Evolutionary conservation across 192 early-diverging fungal genomes (phyloP), one percentile per base, ranked within the genome.

Genomic region (Linnemannia exigua): DNA sequence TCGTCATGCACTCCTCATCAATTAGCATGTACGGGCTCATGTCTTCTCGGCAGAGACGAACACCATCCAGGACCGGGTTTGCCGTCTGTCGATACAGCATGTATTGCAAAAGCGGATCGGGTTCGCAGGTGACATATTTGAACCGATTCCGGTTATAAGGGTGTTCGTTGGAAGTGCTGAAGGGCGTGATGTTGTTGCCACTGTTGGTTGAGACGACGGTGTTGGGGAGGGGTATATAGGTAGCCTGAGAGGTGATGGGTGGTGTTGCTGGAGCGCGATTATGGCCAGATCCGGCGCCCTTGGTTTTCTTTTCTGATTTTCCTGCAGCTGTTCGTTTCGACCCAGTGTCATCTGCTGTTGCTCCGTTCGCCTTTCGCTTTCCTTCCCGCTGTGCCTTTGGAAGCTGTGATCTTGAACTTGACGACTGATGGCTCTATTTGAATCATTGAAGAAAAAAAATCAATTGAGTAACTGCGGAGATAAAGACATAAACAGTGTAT

Each of bases 131-230:
- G n/a, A 87, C 88, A 74, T 94, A 94, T 79, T 90, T 91, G 68
- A 92, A 93, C 14, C 93, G 90, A 77, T 90, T 74, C 14, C 92
- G 88, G 74, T 93, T 92, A 72, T 90, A 90, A 9, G 92, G 92
- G 17, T 92, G 91, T 48, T 92, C 91, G 33, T 89, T 87, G 9
- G 88, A 82, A 38, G 87, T 80, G 66, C 88, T 79, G 76, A 82
- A 84, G 20, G 79, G 79, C 22, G 74, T 77, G 44, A 89, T 48
- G 35, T 66, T 82, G 47, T 74, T 71, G 44, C 80, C 76, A 70
- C 74, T 74, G 52, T 79, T 75, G 51, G 76, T 76, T 22, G 80
- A 54, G 46, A 84, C 69, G n/a, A 81, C 75, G 19, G 82, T 80
- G 70, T 80, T 79, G 25, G 80, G 80, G 19, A 81, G 20, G 84